These are phyloP conservation scores for Rosa multiflora DNA, from an alignment of 306 rosid genomes.

Conservation along the genomic window DNA sequence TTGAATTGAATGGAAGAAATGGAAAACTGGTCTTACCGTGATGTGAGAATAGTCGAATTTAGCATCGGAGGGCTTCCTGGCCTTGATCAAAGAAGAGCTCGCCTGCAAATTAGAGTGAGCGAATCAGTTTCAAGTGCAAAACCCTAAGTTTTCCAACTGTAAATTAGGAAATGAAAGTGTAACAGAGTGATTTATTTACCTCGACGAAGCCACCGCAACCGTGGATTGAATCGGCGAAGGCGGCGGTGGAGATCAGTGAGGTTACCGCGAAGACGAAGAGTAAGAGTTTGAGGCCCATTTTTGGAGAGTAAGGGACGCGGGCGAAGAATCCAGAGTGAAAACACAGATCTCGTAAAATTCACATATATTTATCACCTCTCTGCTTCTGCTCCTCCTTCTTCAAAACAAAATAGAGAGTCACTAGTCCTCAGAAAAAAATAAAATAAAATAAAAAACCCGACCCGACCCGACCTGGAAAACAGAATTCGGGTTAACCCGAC, in stretches of 20 bases:
- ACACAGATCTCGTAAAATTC: neutral
- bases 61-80: slow-evolving; percentile 57
- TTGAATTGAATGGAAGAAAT: neutral
- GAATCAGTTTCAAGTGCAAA: neutral
- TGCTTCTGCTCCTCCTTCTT: too few species aligned
- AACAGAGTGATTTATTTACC: slow-evolving; percentile 29
- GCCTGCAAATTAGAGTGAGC: slow-evolving; percentile 40
- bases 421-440: too few species aligned
- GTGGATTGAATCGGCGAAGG: slow-evolving; percentile 68
- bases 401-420: too few species aligned
- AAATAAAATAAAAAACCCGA: too few species aligned
- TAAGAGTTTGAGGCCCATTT: slow-evolving; percentile 33
- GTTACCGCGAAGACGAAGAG: slow-evolving; percentile 26
- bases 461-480: too few species aligned
- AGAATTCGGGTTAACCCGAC: too few species aligned
- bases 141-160: neutral
- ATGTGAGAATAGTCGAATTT: slow-evolving; percentile 94
- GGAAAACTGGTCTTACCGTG: slow-evolving; percentile 27
- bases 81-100: slow-evolving; percentile 69
- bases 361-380: neutral
- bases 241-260: slow-evolving; percentile 40
- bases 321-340: slow-evolving; percentile 10
- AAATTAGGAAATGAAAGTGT: neutral
- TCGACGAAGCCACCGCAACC: slow-evolving; percentile 80
- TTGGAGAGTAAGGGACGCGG: slow-evolving; percentile 6